Conservation (phyloP, 2,329 filamentous ascomycete genomes). For the Plenodomus biglobosus region DNA sequence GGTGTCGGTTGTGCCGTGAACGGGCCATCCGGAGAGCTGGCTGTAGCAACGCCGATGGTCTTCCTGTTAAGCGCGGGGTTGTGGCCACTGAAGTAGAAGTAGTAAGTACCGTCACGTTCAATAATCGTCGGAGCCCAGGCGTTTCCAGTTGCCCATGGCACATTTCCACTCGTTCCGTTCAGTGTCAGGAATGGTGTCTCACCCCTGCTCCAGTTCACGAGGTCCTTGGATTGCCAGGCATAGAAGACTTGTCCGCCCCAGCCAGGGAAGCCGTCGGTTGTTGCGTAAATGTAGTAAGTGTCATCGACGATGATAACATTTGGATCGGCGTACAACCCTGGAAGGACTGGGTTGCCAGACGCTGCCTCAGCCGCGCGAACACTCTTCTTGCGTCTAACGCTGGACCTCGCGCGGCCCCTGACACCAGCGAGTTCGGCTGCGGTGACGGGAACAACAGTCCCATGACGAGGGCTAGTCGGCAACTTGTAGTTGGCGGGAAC, state of each 20-base stretch:
- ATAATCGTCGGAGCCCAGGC: constrained; percentile 35
- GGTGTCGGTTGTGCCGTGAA: constrained; percentile 28
- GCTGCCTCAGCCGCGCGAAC: too few relatives aligned
- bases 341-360: constrained; percentile 24
- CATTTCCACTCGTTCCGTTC: constrained; percentile 31
- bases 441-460: constrained; percentile 57
- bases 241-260: constrained; percentile 35
- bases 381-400: not conserved
- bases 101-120: constrained; percentile 24
- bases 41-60: constrained; percentile 33
- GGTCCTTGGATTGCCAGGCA: constrained; percentile 29
- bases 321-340: constrained; percentile 30
- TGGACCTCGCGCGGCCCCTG: constrained; percentile 13
- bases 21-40: constrained; percentile 23
- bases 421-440: constrained; percentile 48
- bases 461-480: constrained; percentile 55
- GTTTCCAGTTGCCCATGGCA: constrained; percentile 32
- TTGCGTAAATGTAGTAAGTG: constrained; percentile 33
- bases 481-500: constrained; percentile 52
- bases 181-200: constrained; percentile 27
- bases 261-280: constrained; percentile 29
- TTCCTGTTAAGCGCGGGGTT: constrained; percentile 30
- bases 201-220: constrained; percentile 29
- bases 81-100: constrained; percentile 35
- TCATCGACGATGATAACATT: constrained; percentile 30